Percentiles rank a stretch among this genome's conserved stretches.
Conservation (phyloP, 202 grass and related monocot genomes). For the Elaeis oleifera region DNA sequence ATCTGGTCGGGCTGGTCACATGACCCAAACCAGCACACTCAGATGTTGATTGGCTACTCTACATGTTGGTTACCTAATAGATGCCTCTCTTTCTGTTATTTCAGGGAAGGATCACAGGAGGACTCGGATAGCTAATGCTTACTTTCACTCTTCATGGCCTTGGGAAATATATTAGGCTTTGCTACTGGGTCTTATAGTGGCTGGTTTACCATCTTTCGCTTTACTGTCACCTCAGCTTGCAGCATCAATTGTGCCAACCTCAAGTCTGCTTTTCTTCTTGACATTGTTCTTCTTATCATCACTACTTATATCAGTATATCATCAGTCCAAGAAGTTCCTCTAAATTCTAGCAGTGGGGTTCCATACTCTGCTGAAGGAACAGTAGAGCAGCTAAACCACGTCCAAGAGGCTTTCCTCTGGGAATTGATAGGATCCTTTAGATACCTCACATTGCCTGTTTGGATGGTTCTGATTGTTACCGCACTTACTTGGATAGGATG, state of each 20-base stretch:
- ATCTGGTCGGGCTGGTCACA: too few species aligned
- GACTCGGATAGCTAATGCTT: conserved; percentile 85
- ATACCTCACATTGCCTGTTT: conserved; percentile 71
- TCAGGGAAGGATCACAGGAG: conserved; percentile 82
- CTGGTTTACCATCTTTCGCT: conserved; percentile 75
- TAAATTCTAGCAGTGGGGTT: conserved; percentile 12
- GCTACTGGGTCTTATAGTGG: conserved; percentile 70
- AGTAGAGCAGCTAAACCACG: conserved; percentile 24
- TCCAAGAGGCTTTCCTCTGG: conserved; percentile 86
- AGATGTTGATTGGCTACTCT: too few species aligned
- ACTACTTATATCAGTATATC: conserved; percentile 65
- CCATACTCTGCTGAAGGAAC: conserved; percentile 14
- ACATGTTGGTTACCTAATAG: too few species aligned
- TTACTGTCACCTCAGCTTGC: conserved; percentile 73
- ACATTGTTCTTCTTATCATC: conserved; percentile 51
- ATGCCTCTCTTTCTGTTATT: conserved; percentile 1
- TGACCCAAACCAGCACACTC: too few species aligned
- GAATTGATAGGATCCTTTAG: conserved; percentile 80
- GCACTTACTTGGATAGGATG: conserved; percentile 87
- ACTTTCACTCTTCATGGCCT: conserved; percentile 98
- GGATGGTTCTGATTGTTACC: conserved; percentile 83
- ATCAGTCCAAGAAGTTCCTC: conserved; percentile 45
- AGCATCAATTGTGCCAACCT: conserved; percentile 74
- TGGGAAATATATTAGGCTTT: conserved; percentile 83
- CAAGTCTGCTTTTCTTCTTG: conserved; percentile 83